These are phyloP conservation scores for Seminavis robusta DNA, from an alignment of 108 stramenopile species.

Conservation along the genomic window DNA sequence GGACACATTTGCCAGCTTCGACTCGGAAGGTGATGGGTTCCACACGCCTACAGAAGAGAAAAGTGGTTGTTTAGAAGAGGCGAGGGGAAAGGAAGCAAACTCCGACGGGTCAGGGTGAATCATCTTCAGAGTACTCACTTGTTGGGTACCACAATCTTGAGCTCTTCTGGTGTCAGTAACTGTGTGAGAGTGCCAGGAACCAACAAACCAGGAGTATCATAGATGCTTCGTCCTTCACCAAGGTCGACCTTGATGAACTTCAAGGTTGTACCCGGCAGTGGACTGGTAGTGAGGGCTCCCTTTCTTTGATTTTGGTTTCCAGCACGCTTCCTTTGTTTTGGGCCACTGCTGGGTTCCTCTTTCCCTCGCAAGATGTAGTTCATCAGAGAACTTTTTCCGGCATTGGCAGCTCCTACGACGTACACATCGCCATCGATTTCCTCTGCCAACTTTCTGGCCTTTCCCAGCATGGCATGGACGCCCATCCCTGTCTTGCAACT, in stretches of 20 bases:
- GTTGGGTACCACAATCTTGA: conserved; percentile 86
- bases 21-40: conserved; percentile 86
- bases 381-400: conserved; percentile 84
- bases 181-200: conserved; percentile 83
- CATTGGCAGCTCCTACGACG: conserved; percentile 88
- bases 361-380: conserved; percentile 69
- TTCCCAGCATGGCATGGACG: conserved; percentile 66
- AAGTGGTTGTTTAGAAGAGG: background rate
- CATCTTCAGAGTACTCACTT: conserved; percentile 57
- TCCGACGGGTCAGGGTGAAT: too few relatives aligned
- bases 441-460: conserved; percentile 66
- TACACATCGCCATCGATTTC: conserved; percentile 84
- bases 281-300: conserved; percentile 77
- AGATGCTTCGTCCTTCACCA: conserved; percentile 59
- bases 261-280: conserved; percentile 87
- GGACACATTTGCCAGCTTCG: conserved; percentile 75
- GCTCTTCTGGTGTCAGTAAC: conserved; percentile 79
- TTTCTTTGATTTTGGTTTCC: conserved; percentile 74
- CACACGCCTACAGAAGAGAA: conserved; percentile 46
- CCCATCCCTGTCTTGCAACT: conserved; percentile 87
- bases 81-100: background rate
- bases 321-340: conserved; percentile 43
- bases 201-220: conserved; percentile 88
- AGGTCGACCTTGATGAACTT: conserved; percentile 87
- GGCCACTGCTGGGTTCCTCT: conserved; percentile 19